Conservation (phyloP, 371 early-diverging fungal species). For the Synchytrium microbalum region DNA sequence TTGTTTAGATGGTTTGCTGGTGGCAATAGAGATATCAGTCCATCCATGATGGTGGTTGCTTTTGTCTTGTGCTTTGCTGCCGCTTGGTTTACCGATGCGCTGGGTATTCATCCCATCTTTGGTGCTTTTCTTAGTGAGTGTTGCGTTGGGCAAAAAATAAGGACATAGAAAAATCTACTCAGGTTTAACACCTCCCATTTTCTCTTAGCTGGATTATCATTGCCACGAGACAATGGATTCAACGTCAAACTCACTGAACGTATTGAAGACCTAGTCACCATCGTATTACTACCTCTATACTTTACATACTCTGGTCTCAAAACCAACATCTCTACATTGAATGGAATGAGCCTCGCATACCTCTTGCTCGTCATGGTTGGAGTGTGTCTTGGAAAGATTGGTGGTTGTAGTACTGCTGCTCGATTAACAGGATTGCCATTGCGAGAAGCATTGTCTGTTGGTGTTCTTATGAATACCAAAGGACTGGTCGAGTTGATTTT, state of each 20-base stretch:
- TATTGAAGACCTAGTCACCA: constrained; percentile 82
- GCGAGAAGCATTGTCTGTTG: constrained; percentile 81
- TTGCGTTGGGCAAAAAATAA: no score
- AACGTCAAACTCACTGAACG: constrained; percentile 79
- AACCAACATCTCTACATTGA: constrained; percentile 68
- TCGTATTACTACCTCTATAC: constrained; percentile 74
- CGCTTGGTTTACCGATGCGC: constrained; percentile 74
- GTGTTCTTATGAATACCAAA: constrained; percentile 92
- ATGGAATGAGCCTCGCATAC: constrained; percentile 68
- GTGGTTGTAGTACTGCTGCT: constrained; percentile 72
- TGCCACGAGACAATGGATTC: constrained; percentile 84
- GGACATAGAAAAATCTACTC: no score
- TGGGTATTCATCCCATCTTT: constrained; percentile 88
- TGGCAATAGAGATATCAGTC: constrained; percentile 36
- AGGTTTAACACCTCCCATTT: no score
- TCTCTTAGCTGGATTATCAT: constrained; percentile 64
- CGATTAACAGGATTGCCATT: constrained; percentile 56
- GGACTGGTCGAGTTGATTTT: constrained; percentile 92
- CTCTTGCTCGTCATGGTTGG: constrained; percentile 64
- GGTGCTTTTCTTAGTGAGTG: constrained; percentile 59
- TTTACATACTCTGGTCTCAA: constrained; percentile 89
- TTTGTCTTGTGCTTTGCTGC: constrained; percentile 35
- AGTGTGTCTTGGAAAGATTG: constrained; percentile 80
- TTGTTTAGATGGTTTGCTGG: constrained; percentile 7
- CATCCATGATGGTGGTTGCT: constrained; percentile 32